A percentile compares a stretch with the other conserved stretches of the same genome.
Conservation (phyloP, 2,329 filamentous ascomycete species). For the Calonectria fujianensis region DNA sequence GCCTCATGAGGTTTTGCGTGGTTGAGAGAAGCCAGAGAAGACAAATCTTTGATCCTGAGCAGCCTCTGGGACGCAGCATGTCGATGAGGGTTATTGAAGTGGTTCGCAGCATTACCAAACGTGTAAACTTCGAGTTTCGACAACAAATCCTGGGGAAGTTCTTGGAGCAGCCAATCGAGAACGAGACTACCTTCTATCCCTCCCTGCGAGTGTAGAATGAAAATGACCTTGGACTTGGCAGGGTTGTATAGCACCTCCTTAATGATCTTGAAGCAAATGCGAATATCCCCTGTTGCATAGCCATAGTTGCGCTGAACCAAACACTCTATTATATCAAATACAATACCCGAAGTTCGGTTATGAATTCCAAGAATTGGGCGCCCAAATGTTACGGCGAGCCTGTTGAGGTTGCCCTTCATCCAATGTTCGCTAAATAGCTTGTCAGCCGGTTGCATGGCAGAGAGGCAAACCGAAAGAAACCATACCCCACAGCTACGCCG, state of each 20-base stretch:
- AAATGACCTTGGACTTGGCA: constrained; percentile 79
- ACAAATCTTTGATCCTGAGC: constrained; percentile 58
- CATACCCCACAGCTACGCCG: constrained; percentile 79
- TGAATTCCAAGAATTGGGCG: constrained; percentile 84
- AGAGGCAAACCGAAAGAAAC: constrained; percentile 33
- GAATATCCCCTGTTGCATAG: constrained; percentile 82
- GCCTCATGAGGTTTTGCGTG: constrained; percentile 61
- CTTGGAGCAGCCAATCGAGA: constrained; percentile 85
- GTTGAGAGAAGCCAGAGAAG: constrained; percentile 58
- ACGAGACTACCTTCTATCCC: constrained; percentile 84
- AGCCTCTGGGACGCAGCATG: constrained; percentile 67
- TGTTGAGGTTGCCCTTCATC: constrained; percentile 82
- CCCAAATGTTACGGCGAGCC: constrained; percentile 82
- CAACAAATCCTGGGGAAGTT: constrained; percentile 79
- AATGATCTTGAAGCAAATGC: constrained; percentile 76
- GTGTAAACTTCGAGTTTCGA: constrained; percentile 85
- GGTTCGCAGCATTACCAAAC: constrained; percentile 86
- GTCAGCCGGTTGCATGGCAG: constrained; percentile 35
- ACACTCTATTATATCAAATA: constrained; percentile 87
- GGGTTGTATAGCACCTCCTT: constrained; percentile 79
- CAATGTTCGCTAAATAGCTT: constrained; percentile 71
- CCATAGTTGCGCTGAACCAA: constrained; percentile 84
- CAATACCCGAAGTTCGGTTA: constrained; percentile 82
- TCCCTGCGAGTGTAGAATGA: constrained; percentile 86
- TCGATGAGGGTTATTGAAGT: constrained; percentile 85